phyloP scores from a whole-genome alignment of 108 stramenopile species.

The Nitzschia sp. region DNA sequence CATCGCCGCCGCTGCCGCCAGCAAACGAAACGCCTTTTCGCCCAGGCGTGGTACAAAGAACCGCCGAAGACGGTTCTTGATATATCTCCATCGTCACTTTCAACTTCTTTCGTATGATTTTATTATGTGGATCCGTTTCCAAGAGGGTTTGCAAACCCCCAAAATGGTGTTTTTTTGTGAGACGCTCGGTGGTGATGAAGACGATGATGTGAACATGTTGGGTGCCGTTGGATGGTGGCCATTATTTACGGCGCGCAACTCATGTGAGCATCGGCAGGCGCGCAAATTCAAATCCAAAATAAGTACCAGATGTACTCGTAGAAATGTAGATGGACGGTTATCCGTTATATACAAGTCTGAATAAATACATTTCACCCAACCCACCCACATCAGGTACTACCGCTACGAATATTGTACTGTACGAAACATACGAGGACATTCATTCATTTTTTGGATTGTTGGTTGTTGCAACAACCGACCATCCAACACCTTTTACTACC shows the following conservation, averaged over 20 bases:
- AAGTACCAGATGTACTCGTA: not conserved
- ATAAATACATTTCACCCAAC: too few relatives aligned
- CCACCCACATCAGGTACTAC: too few relatives aligned
- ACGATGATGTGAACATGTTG: not conserved
- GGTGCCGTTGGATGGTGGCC: not conserved
- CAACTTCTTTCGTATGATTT: not conserved
- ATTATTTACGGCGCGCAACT: too few relatives aligned
- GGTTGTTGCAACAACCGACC: not conserved
- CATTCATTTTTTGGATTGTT: not conserved
- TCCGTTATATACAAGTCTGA: not conserved
- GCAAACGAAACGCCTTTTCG: slow-evolving; percentile 25
- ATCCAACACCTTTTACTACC: too few relatives aligned
- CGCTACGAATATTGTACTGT: too few relatives aligned
- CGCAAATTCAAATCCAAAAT: slow-evolving; percentile 3
- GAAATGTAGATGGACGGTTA: not conserved
- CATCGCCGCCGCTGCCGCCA: too few relatives aligned
- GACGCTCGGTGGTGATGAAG: too few relatives aligned
- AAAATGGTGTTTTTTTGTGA: too few relatives aligned
- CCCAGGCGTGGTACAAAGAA: not conserved
- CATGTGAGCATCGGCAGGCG: not conserved
- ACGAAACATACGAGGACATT: too few relatives aligned
- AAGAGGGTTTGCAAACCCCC: not conserved
- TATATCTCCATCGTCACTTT: slow-evolving; percentile 27
- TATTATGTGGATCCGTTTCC: too few relatives aligned
- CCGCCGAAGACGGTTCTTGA: slow-evolving; percentile 10